These are phyloP conservation scores for Hymenoscyphus fructigenus DNA, from an alignment of 2,329 filamentous ascomycete species.

Conservation along the genomic window DNA sequence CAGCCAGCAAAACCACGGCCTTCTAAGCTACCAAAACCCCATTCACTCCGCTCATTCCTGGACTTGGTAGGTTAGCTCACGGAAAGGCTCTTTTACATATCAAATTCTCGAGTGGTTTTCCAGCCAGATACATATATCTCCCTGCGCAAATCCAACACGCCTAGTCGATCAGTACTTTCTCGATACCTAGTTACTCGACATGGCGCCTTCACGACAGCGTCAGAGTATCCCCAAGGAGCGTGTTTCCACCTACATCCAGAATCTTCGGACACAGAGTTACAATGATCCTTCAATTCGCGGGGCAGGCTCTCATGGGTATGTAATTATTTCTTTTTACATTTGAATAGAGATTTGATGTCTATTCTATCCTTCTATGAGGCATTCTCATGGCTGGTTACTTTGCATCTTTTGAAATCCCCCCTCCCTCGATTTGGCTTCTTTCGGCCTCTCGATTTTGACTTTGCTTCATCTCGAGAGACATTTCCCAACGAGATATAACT, in stretches of 20 bases:
- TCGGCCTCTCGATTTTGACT: background rate
- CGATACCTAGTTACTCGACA: slow-evolving; percentile 22
- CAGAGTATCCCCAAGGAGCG: slow-evolving; percentile 66
- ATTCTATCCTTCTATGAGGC: background rate
- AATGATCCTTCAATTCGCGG: slow-evolving; percentile 57
- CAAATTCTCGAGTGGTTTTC: background rate
- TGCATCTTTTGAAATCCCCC: background rate
- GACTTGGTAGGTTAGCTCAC: background rate
- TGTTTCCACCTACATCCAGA: slow-evolving; percentile 65
- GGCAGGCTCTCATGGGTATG: slow-evolving; percentile 56
- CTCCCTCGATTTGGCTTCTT: too few relatives aligned
- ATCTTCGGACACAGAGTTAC: slow-evolving; percentile 70
- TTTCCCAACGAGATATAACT: background rate
- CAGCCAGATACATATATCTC: slow-evolving; percentile 1
- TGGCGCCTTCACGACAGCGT: slow-evolving; percentile 40
- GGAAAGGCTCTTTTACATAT: background rate
- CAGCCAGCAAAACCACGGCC: too few relatives aligned
- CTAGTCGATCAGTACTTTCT: background rate
- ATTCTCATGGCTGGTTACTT: background rate
- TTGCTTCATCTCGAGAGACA: background rate
- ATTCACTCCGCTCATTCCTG: too few relatives aligned
- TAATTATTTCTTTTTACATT: slow-evolving; percentile 15
- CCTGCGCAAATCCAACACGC: background rate
- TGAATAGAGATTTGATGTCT: background rate
- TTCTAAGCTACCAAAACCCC: too few relatives aligned